Evolutionary conservation across 805 yeast species (phyloP), one percentile per base, ranked within the genome.

Genomic region (Nakazawaea holstii): DNA sequence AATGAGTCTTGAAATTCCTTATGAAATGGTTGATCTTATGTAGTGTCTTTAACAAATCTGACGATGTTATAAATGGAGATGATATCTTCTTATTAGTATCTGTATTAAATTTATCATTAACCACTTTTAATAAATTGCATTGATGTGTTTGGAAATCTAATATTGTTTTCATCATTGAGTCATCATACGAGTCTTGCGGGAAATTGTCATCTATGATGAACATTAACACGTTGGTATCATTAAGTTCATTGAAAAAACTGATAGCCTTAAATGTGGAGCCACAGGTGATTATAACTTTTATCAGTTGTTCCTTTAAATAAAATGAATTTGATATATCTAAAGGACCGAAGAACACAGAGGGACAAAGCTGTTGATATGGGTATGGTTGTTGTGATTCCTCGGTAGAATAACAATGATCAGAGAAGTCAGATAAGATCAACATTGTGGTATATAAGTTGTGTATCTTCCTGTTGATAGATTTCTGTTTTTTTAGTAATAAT

Each of bases 381-480:
- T 31, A 24, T 26, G 8, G 29, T 14, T 32, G 43, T 13, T 32
- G 44, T 20, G 20, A 17, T 33, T 42, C 39, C n/a, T 30, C 41
- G 6, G 17, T 14, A 1, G 15, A 29, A 28, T 35, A 43, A 8
- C 37, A 11, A 28, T 43, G 20, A 13, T 37, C 24, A 26, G 14
- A 13, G 35, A 40, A 40, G 20, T 41, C 45, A n/a, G 49, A 46
- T 35, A 41, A 35, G 35, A 46, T 46, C 11, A 46, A 32, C 49
- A 46, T 46, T 5, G 8, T 27, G 1, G 11, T 20, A 8, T 9
- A 20, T 15, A 4, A 31, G 15, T 29, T 11, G 8, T 20, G 24
- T 20, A 20, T 3, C 24, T 3, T 5, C 24, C 5, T 5, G 5
- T 3, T 20, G 5, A 20, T 3, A 20, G 24, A 5, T 20, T 20